Evolutionary conservation across 2,329 filamentous ascomycete genomes (phyloP).

Genomic region (Aspergillus tamarii): DNA sequence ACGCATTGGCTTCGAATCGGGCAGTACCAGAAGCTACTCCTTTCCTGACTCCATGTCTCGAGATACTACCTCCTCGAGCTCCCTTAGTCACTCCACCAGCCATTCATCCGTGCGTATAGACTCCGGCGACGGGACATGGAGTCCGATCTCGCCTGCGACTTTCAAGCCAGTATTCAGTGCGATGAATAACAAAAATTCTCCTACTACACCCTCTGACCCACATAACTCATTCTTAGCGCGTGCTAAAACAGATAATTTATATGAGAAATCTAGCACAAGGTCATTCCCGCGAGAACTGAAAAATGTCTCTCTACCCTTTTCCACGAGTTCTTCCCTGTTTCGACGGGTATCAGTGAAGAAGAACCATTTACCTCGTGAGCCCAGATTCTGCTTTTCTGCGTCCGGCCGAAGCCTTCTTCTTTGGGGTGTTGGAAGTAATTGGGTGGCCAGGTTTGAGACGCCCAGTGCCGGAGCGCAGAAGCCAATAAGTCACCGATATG

Average conservation of each 20-base stretch:
- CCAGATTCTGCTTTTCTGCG: constrained; percentile 35
- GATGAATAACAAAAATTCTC: constrained; percentile 18
- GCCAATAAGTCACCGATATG: constrained; percentile 35
- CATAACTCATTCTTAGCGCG: constrained; percentile 13
- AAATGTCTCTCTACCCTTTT: constrained; percentile 22
- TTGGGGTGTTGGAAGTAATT: constrained; percentile 25
- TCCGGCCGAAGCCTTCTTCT: constrained; percentile 25
- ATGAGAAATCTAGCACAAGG: constrained; percentile 21
- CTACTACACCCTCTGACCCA: constrained; percentile 16
- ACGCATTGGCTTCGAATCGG: constrained; percentile 19
- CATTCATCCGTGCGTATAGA: constrained; percentile 23
- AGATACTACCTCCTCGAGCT: constrained; percentile 27
- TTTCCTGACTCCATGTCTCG: constrained; percentile 21
- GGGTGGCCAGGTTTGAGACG: constrained; percentile 35
- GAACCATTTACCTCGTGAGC: constrained; percentile 32
- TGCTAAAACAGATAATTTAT: constrained; percentile 10
- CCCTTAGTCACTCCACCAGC: constrained; percentile 27
- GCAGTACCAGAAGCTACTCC: constrained; percentile 21
- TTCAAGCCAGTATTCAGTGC: constrained; percentile 17
- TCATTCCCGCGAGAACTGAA: constrained; percentile 25
- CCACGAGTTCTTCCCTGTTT: constrained; percentile 22
- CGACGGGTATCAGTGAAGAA: constrained; percentile 25
- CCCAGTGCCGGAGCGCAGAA: constrained; percentile 28
- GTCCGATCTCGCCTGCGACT: constrained; percentile 19
- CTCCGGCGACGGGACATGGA: constrained; percentile 18